Percentiles rank a stretch among this genome's conserved stretches.
phyloP scores from a whole-genome alignment of 805 yeast genomes.

The Lachancea sp. region DNA sequence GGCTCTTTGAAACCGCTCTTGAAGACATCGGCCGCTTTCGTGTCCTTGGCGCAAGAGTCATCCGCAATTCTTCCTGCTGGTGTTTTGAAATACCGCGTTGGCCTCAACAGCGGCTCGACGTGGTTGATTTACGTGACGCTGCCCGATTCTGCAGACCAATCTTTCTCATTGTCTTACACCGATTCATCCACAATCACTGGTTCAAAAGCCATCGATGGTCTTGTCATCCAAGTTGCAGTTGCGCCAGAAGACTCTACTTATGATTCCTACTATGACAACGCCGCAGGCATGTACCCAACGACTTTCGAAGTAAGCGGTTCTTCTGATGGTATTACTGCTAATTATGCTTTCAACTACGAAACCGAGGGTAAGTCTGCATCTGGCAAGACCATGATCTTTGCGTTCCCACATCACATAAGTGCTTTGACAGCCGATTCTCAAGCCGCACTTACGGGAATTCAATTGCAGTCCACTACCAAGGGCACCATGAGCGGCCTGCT shows the following conservation, averaged over 20 bases:
- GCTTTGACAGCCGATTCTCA: slow-evolving; percentile 31
- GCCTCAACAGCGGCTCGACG: slow-evolving; percentile 39
- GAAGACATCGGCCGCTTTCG: slow-evolving; percentile 42
- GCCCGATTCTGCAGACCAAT: slow-evolving; percentile 27
- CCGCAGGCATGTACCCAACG: slow-evolving; percentile 64
- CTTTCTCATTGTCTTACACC: slow-evolving; percentile 31
- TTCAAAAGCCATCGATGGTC: slow-evolving; percentile 32
- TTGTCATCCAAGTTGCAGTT: slow-evolving; percentile 47
- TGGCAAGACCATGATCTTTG: slow-evolving; percentile 43
- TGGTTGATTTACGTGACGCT: slow-evolving; percentile 50
- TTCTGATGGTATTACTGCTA: slow-evolving; percentile 40
- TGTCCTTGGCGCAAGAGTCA: slow-evolving; percentile 32
- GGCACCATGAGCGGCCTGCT: slow-evolving; percentile 45
- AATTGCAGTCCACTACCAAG: slow-evolving; percentile 42
- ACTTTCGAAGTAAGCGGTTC: slow-evolving; percentile 44
- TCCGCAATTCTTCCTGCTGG: slow-evolving; percentile 33
- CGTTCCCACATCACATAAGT: slow-evolving; percentile 48
- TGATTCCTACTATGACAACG: slow-evolving; percentile 47
- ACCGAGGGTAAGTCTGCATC: slow-evolving; percentile 45
- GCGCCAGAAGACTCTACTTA: slow-evolving; percentile 35
- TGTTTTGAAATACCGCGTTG: slow-evolving; percentile 45
- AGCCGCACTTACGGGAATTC: slow-evolving; percentile 36
- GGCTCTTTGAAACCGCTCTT: slow-evolving; percentile 43
- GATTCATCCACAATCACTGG: slow-evolving; percentile 36
- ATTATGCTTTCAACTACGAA: slow-evolving; percentile 43